Evolutionary conservation across 805 yeast species (phyloP), one percentile per base, ranked within the genome.

Genomic region (Grigorovia humatica): DNA sequence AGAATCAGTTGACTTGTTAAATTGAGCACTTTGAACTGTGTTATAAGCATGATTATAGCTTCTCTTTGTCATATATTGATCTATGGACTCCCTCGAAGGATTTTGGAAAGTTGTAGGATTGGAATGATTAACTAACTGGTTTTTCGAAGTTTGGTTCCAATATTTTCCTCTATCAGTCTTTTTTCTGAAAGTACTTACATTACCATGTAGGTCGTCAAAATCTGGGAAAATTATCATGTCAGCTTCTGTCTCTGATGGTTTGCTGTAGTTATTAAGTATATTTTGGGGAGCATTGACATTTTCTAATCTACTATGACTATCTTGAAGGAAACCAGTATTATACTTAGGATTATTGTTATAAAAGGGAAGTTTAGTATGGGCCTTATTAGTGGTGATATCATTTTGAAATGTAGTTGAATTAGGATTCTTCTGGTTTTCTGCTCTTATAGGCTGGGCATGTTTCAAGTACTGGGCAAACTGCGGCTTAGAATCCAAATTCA

Each of bases 111-210:
- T 32, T 32, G 15, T 32, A 11, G 38, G 2, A 32, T 32, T 32
- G 11, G 38, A 4, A 32, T 32, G 15, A 32, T 32, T 32, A 13
- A 32, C 38, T 32, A 13, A 32, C 15, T 32, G 38, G 15, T 5
- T 27, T 23, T 44, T 44, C 12, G 18, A 15, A 8, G 6, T 20
- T 7, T 12, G 7, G 15, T 17, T 29, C n/a, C 15, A 17, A n/a
- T 44, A 29, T 30, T 43, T 41, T 23, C 27, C 27, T 17, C 18
- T 35, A 17, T 32, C 51, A 17, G 38, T 44, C 30, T 53, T 51
- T 41, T 42, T 54, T 23, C 54, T 55, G 20, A 55, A 55, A 4
- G 58, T 55, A 44, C 54, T 38, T 2, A 55, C 49, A 27, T 54
- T 52, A 12, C 58, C 58, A 18, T 55, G 48, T 30, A 55, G 17